Evolutionary conservation across 768 basidiomycete species (phyloP), one percentile per base, ranked within the genome.

Genomic region (Panus rudis): DNA sequence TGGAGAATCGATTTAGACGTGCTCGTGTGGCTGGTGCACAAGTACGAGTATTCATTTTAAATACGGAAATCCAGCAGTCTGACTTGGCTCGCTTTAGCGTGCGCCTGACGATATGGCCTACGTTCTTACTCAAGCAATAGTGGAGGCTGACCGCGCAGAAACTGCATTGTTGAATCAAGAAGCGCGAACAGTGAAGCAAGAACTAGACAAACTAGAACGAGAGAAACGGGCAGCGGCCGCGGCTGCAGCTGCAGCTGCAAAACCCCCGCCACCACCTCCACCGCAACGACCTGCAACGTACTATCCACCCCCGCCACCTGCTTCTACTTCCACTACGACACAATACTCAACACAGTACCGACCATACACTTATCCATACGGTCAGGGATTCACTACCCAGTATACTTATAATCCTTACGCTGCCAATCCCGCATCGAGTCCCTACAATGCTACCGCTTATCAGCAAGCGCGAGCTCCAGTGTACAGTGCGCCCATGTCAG

Each of bases 61-160:
- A n/a, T n/a, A n/a, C n/a, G n/a, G n/a, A n/a, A n/a, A n/a, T n/a
- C n/a, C n/a, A n/a, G n/a, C n/a, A n/a, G n/a, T n/a, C n/a, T n/a
- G n/a, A n/a, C n/a, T n/a, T n/a, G n/a, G n/a, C n/a, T n/a, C n/a
- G n/a, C n/a, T n/a, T n/a, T 25, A 90, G 88, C 76, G 78, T 27
- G 75, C 75, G 13, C 78, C 76, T 6, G 75, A 76, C 54, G 74
- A 73, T 41, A 84, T 88, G 61, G 69, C 75, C 7, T 77, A 82
- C 53, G 63, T 73, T 26, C 66, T 89, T 14, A 72, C 79, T 5
- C 81, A 84, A 49, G 72, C 74, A 25, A 66, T 79, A 32, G 51
- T 86, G 37, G 87, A 89, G 42, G 62, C 69, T 0, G 85, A 89
- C 48, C 76, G 84, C 17, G 61, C 72, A 10, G 83, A 84, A 49